Evolutionary conservation across 306 rosid species (phyloP).

Genomic region (Adenanthera pavonina): DNA sequence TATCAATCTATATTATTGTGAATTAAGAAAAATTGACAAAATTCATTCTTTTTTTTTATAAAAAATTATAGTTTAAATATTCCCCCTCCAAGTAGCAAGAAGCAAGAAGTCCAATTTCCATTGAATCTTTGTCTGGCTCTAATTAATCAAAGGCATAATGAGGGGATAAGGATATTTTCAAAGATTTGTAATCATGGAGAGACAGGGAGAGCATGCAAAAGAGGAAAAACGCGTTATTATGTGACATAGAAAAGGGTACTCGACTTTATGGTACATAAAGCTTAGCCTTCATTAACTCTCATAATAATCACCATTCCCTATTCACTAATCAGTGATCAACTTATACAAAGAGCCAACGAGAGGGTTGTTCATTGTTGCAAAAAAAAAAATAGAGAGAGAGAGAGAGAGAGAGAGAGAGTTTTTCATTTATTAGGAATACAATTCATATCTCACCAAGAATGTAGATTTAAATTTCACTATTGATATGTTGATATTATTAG

Average conservation of each 20-base stretch:
- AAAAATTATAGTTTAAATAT: too few species aligned
- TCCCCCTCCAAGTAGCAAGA: not conserved
- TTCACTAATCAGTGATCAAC: not conserved
- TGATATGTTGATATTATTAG: too few species aligned
- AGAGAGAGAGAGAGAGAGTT: too few species aligned
- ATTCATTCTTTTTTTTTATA: too few species aligned
- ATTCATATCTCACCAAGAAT: too few species aligned
- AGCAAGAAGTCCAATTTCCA: not conserved
- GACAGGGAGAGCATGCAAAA: too few species aligned
- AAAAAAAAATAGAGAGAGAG: too few species aligned
- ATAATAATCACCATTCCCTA: slow-evolving; percentile 2
- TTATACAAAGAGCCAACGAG: not conserved
- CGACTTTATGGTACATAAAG: slow-evolving; percentile 9
- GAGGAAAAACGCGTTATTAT: slow-evolving; percentile 1
- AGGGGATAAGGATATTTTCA: not conserved
- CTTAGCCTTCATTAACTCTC: not conserved
- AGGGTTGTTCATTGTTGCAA: not conserved
- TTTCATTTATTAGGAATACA: too few species aligned
- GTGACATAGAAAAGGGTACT: not conserved
- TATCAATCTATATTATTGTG: too few species aligned
- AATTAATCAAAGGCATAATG: slow-evolving; percentile 1
- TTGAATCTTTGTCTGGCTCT: not conserved
- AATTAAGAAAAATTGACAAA: too few species aligned
- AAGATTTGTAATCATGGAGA: slow-evolving; percentile 13
- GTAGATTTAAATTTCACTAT: too few species aligned